Percentiles rank a stretch among this genome's conserved stretches.
phyloP scores from a whole-genome alignment of 164 flowering plant genomes.

The Magnolia officinalis region DNA sequence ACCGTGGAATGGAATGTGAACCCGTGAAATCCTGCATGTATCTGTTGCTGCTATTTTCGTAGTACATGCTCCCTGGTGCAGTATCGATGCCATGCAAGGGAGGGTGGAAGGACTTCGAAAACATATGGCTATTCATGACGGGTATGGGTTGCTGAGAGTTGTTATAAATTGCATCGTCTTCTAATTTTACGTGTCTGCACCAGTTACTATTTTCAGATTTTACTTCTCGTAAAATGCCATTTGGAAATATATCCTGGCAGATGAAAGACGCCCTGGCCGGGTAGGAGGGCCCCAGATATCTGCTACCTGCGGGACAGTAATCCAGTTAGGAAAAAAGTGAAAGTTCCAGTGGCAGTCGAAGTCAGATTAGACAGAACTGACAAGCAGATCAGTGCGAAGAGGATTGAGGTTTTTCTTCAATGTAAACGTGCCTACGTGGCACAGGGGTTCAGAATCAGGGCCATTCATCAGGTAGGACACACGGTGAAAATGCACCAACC shows the following conservation, averaged over 20 bases:
- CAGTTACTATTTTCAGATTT: slow-evolving; percentile 32
- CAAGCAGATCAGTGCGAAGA: no score
- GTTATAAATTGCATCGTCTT: slow-evolving; percentile 27
- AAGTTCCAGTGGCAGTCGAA: not conserved
- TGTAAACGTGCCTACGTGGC: no score
- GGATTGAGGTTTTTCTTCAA: no score
- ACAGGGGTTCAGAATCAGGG: no score
- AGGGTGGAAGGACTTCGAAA: slow-evolving; percentile 21
- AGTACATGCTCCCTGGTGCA: slow-evolving; percentile 21
- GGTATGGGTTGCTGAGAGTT: slow-evolving; percentile 22
- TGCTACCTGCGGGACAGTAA: slow-evolving; percentile 30
- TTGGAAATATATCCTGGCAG: slow-evolving; percentile 42
- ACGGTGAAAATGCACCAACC: no score
- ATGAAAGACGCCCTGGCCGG: slow-evolving; percentile 40
- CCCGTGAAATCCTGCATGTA: slow-evolving; percentile 28
- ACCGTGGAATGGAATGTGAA: slow-evolving; percentile 22
- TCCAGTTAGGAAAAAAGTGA: not conserved
- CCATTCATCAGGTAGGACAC: no score
- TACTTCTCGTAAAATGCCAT: slow-evolving; percentile 27
- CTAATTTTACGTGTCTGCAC: slow-evolving; percentile 35
- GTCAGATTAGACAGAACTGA: no score
- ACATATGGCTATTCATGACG: slow-evolving; percentile 22
- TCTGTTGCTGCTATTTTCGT: slow-evolving; percentile 15
- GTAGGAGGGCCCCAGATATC: slow-evolving; percentile 24
- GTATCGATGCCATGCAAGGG: slow-evolving; percentile 22